Percentiles rank a stretch among this genome's conserved stretches.
phyloP scores from a whole-genome alignment of 2,329 filamentous ascomycete species.

The Alternaria atra region DNA sequence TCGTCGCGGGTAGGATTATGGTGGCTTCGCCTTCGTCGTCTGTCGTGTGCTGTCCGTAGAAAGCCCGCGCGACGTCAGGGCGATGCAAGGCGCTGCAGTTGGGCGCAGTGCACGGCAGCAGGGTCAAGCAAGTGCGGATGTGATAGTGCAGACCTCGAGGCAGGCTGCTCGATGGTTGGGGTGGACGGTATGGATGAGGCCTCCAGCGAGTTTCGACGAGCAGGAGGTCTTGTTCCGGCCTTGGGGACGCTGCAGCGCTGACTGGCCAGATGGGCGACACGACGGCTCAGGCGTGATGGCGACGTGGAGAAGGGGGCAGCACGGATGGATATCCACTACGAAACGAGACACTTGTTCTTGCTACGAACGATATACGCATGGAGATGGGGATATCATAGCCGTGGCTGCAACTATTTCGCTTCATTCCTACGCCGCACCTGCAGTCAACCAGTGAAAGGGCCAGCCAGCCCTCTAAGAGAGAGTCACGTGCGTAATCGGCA shows the following conservation, averaged over 20 bases:
- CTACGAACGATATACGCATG: background rate
- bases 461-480: background rate
- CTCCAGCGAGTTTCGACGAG: conserved; percentile 29
- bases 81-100: conserved; percentile 29
- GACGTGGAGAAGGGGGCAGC: conserved; percentile 12
- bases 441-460: conserved; percentile 13
- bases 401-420: conserved; percentile 16
- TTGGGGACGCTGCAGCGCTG: conserved; percentile 37
- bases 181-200: conserved; percentile 30
- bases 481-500: conserved; percentile 26
- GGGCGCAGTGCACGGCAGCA: conserved; percentile 24
- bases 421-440: conserved; percentile 21
- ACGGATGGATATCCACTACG: conserved; percentile 2
- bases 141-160: conserved; percentile 23
- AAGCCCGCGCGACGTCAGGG: conserved; percentile 45
- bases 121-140: conserved; percentile 18
- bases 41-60: conserved; percentile 49
- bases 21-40: conserved; percentile 26
- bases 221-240: conserved; percentile 36
- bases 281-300: conserved; percentile 35
- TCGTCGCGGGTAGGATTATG: conserved; percentile 2
- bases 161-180: conserved; percentile 32
- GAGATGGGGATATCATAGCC: conserved; percentile 2
- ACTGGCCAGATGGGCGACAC: conserved; percentile 34
- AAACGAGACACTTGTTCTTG: conserved; percentile 9